Evolutionary conservation across 139 green algal species (phyloP), one percentile per base, ranked within the genome.

Genomic region (Yamagishiella unicocca): DNA sequence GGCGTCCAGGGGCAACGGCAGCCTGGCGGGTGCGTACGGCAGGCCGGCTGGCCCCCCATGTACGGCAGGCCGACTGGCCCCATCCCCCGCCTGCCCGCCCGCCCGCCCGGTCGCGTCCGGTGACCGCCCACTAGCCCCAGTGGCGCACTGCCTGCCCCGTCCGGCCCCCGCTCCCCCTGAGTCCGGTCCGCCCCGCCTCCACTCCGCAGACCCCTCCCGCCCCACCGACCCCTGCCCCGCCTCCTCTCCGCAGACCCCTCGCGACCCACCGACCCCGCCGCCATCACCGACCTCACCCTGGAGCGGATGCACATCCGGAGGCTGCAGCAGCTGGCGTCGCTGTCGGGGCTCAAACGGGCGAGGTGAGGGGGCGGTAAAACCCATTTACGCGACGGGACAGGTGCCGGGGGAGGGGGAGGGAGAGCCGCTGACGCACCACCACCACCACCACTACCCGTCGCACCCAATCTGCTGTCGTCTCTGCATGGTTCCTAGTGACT

Each of bases 221-320:
- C 70, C 70, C 40, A 61, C 46, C 31, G 67, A 87, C 37, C 86
- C 83, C 42, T n/a, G n/a, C 25, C 10, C 33, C 35, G 7, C 29
- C 66, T 33, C 6, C 17, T 27, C 68, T 3, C 19, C 24, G 27
- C 72, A 64, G 72, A 80, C 43, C 1, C 29, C 17, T 27, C 8
- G 19, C 43, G 29, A 5, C 72, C 72, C 43, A 61, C 46, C 31
- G 67, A 87, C 37, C 86, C 83, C 42, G 54, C 25, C 76, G 12
- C 24, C 46, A 90, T 93, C 50, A 79, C 80, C 19, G 90, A 94
- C 82, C 85, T 96, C 25, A 66, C 85, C n/a, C 64, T 95, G 24
- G 91, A 93, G 76, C 86, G 78, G 22, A 66, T 61, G 27, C 86
- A 91, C 46, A 90, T 96, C 12, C 89, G 92, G 4, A 80, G 92